A percentile compares a stretch with the other conserved stretches of the same genome.
These are phyloP conservation scores for Schwanniomyces vanrijiae DNA, from an alignment of 805 yeast genomes.

Conservation along the genomic window DNA sequence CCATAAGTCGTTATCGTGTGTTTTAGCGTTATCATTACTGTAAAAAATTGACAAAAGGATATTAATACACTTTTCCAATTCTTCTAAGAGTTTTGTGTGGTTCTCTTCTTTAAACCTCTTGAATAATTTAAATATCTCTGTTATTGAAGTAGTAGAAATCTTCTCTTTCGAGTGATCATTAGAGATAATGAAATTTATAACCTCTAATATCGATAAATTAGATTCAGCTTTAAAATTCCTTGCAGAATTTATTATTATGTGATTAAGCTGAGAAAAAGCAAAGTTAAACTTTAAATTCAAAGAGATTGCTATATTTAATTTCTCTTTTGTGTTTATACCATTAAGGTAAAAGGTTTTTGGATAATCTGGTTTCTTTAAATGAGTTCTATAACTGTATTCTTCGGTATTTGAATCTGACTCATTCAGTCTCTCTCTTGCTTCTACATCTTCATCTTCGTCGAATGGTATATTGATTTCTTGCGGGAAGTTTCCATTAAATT, in stretches of 20 bases:
- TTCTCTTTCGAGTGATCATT: conserved; percentile 3
- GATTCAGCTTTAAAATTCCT: conserved; percentile 3
- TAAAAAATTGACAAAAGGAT: conserved; percentile 4
- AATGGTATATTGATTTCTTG: not conserved
- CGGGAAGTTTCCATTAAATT: conserved; percentile 1
- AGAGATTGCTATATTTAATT: conserved; percentile 6
- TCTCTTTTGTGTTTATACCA: conserved; percentile 11
- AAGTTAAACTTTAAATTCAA: conserved; percentile 10
- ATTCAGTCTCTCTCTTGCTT: not conserved
- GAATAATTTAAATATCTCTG: conserved; percentile 2
- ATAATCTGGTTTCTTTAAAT: conserved; percentile 4
- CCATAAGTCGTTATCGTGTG: conserved; percentile 8
- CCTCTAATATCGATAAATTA: conserved; percentile 1
- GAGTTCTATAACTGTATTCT: conserved; percentile 3
- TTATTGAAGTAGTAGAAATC: conserved; percentile 1
- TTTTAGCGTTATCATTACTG: not conserved
- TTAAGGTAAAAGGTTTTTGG: conserved; percentile 9
- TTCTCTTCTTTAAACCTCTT: not conserved
- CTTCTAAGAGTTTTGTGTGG: not conserved
- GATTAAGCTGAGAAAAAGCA: conserved; percentile 9
- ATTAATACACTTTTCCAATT: conserved; percentile 1
- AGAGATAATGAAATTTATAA: conserved; percentile 1
- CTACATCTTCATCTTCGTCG: not conserved
- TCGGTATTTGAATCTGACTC: not conserved
- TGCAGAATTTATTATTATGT: conserved; percentile 10